These are phyloP conservation scores for Canariomyces notabilis DNA, from an alignment of 2,329 filamentous ascomycete genomes.

Conservation along the genomic window DNA sequence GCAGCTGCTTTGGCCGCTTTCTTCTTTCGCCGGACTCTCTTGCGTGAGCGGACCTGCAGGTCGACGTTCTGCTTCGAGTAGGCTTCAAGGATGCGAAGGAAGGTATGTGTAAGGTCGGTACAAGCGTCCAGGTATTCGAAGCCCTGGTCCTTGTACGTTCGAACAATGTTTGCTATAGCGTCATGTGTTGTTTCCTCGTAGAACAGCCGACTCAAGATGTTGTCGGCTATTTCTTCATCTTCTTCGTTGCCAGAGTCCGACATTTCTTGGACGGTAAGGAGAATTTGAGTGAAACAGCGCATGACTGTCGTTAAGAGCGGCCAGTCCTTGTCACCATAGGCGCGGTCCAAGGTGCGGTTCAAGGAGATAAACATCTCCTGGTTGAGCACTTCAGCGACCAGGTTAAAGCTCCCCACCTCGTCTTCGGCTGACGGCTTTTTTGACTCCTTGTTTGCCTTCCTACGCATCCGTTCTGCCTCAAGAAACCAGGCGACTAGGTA, in stretches of 20 bases:
- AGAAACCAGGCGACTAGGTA: slow-evolving; percentile 92
- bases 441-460: slow-evolving; percentile 52
- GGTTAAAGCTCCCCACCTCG: slow-evolving; percentile 70
- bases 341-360: slow-evolving; percentile 74
- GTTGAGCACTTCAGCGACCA: slow-evolving; percentile 84
- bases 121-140: slow-evolving; percentile 90
- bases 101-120: slow-evolving; percentile 87
- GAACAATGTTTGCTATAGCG: slow-evolving; percentile 70
- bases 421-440: slow-evolving; percentile 39
- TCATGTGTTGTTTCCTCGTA: slow-evolving; percentile 97
- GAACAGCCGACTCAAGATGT: slow-evolving; percentile 94
- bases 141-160: slow-evolving; percentile 87
- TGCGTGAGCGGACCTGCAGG: slow-evolving; percentile 82
- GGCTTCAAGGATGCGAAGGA: slow-evolving; percentile 82
- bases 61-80: slow-evolving; percentile 95
- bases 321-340: slow-evolving; percentile 81
- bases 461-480: slow-evolving; percentile 72
- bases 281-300: slow-evolving; percentile 90
- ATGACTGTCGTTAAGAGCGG: slow-evolving; percentile 80
- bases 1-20: slow-evolving; percentile 48
- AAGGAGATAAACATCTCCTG: slow-evolving; percentile 92
- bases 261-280: slow-evolving; percentile 92
- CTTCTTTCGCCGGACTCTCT: slow-evolving; percentile 67
- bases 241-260: slow-evolving; percentile 75
- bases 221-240: slow-evolving; percentile 97